A percentile compares a stretch with the other conserved stretches of the same genome.
phyloP scores from a whole-genome alignment of 768 basidiomycete species.

The Podaxis rugospora region DNA sequence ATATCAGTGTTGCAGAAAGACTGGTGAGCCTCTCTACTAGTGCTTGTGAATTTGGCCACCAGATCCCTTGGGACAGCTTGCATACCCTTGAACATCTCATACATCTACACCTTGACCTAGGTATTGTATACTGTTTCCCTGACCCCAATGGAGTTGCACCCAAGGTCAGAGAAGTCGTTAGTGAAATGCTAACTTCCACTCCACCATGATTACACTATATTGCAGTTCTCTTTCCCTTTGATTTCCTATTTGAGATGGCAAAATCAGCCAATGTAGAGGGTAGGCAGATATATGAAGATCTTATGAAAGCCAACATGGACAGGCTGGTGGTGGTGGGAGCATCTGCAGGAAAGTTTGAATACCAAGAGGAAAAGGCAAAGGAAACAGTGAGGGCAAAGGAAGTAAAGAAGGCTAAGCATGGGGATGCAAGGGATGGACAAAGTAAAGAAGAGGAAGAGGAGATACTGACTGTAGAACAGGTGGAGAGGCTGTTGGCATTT shows the following conservation, averaged over 20 bases:
- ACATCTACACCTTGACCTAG: neutral
- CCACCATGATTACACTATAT: neutral
- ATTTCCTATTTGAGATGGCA: neutral
- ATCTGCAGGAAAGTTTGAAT: neutral
- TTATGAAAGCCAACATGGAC: neutral
- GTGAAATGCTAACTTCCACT: neutral
- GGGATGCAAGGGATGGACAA: neutral
- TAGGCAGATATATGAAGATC: neutral
- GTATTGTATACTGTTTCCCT: neutral
- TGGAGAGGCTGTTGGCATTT: neutral
- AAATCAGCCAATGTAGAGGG: neutral
- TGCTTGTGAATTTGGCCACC: neutral
- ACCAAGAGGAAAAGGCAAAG: neutral
- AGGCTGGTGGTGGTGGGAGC: neutral
- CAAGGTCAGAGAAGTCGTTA: neutral
- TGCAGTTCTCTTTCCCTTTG: neutral
- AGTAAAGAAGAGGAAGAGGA: neutral
- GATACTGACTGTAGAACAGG: neutral
- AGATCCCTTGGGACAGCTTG: neutral
- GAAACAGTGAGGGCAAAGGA: neutral
- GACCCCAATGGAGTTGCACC: neutral
- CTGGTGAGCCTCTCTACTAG: neutral
- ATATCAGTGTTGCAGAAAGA: neutral
- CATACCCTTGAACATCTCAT: neutral
- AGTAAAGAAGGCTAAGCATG: neutral